These are phyloP conservation scores for Termitomyces sp. DNA, from an alignment of 768 basidiomycete genomes.

Conservation along the genomic window DNA sequence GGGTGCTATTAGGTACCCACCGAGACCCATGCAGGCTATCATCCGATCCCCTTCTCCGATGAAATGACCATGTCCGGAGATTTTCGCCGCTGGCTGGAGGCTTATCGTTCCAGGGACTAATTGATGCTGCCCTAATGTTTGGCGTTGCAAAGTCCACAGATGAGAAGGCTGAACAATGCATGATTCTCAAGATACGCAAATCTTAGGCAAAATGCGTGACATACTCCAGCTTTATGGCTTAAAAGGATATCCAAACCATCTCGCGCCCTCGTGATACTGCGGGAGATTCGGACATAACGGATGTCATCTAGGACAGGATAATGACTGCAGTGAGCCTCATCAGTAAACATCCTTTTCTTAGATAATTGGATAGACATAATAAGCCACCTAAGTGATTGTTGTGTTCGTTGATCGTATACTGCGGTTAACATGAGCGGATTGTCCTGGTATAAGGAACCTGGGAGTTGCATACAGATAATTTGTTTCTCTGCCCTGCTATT, in stretches of 20 bases:
- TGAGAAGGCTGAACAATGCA: neutral
- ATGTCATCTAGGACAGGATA: slow-evolving; percentile 11
- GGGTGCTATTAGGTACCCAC: neutral
- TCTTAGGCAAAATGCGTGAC: neutral
- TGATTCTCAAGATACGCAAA: neutral
- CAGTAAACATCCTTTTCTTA: neutral
- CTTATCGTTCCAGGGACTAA: neutral
- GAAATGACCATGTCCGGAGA: slow-evolving; percentile 1
- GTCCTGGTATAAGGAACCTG: neutral
- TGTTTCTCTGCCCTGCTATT: slow-evolving; percentile 14
- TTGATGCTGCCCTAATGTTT: neutral
- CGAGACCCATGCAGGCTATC: slow-evolving; percentile 6
- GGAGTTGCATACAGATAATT: slow-evolving; percentile 10
- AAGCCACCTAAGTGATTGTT: slow-evolving; percentile 1
- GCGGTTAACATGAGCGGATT: neutral
- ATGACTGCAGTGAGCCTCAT: neutral
- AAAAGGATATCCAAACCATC: slow-evolving; percentile 8
- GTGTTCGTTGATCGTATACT: slow-evolving; percentile 6
- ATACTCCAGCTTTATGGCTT: slow-evolving; percentile 8
- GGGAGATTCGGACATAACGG: slow-evolving; percentile 3
- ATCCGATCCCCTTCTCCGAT: slow-evolving; percentile 10
- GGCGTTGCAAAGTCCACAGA: slow-evolving; percentile 7
- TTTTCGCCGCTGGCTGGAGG: neutral
- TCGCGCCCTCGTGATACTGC: neutral
- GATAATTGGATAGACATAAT: neutral